A percentile compares a stretch with the other conserved stretches of the same genome.
Evolutionary conservation across 371 early-diverging fungal species (phyloP).

Genomic region (Aphelidium insulamus): DNA sequence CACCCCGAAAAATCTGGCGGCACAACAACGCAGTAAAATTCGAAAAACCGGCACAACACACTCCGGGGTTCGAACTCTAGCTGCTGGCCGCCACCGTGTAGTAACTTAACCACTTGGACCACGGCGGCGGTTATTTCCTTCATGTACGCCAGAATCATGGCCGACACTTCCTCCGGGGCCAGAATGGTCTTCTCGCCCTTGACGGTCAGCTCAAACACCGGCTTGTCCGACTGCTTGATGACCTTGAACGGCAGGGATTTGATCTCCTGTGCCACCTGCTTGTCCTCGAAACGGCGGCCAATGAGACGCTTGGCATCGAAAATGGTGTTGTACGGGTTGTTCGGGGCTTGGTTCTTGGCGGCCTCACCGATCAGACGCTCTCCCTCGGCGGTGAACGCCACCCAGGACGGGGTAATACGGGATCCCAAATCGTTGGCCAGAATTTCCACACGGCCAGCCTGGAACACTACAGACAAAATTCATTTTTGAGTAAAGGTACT

Average conservation of each 20-base stretch:
- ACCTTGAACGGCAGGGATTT: constrained; percentile 81
- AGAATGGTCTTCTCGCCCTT: constrained; percentile 74
- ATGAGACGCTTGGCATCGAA: constrained; percentile 91
- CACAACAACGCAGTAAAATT: too few species aligned
- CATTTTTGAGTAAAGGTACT: too few species aligned
- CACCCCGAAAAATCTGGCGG: too few species aligned
- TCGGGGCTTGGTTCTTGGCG: constrained; percentile 60
- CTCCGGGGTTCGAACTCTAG: too few species aligned
- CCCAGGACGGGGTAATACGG: constrained; percentile 75
- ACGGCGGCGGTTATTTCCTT: too few species aligned
- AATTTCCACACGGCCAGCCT: constrained; percentile 50
- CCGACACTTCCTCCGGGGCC: constrained; percentile 91
- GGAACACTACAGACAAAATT: too few species aligned
- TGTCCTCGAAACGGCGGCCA: constrained; percentile 62
- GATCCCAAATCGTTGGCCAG: constrained; percentile 57
- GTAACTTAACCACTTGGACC: too few species aligned
- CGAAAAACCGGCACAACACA: too few species aligned
- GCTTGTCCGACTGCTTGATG: constrained; percentile 53
- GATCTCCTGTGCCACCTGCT: constrained; percentile 60
- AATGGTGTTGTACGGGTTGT: constrained; percentile 68
- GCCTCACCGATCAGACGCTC: constrained; percentile 71
- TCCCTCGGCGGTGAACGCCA: constrained; percentile 49
- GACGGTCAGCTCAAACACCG: too few species aligned
- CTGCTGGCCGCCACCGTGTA: too few species aligned
- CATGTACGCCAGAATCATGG: constrained; percentile 91